These are phyloP conservation scores for Magnolia changhungtana DNA, from an alignment of 164 flowering plant species.

Conservation along the genomic window DNA sequence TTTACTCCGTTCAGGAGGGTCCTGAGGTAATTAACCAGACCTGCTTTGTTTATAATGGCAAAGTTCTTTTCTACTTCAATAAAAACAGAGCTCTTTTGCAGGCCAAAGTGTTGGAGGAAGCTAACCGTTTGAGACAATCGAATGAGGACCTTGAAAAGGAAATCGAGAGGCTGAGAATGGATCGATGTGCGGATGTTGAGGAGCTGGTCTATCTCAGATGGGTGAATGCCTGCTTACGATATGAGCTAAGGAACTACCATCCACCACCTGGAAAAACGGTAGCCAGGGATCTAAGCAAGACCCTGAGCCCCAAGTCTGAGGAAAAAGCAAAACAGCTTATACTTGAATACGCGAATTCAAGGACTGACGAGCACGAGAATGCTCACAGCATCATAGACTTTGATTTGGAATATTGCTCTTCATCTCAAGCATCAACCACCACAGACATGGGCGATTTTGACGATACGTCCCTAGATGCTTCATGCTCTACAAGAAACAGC, in stretches of 20 bases:
- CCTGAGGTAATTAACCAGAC: slow-evolving; percentile 41
- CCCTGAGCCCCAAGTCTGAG: slow-evolving; percentile 74
- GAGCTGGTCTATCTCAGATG: slow-evolving; percentile 89
- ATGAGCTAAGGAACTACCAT: slow-evolving; percentile 71
- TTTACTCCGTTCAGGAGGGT: slow-evolving; percentile 47
- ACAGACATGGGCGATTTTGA: slow-evolving; percentile 60
- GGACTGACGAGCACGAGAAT: slow-evolving; percentile 26
- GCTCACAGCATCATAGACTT: slow-evolving; percentile 28
- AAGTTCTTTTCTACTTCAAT: not conserved
- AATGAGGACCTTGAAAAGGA: slow-evolving; percentile 54
- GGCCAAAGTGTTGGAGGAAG: slow-evolving; percentile 31
- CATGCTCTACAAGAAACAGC: slow-evolving; percentile 21
- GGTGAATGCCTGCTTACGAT: slow-evolving; percentile 90
- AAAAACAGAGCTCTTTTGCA: slow-evolving; percentile 24
- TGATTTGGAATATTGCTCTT: slow-evolving; percentile 57
- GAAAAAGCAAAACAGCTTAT: slow-evolving; percentile 82
- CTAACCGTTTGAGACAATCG: slow-evolving; percentile 36
- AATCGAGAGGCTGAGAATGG: slow-evolving; percentile 61
- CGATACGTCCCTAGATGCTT: slow-evolving; percentile 36
- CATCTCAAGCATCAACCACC: slow-evolving; percentile 48
- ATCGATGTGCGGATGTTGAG: slow-evolving; percentile 68
- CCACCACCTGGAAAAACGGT: slow-evolving; percentile 60
- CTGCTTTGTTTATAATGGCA: not conserved
- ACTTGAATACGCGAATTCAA: slow-evolving; percentile 68
- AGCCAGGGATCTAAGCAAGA: slow-evolving; percentile 79